phyloP scores from a whole-genome alignment of 345 rosid species.

The Eucalyptus brandiana region DNA sequence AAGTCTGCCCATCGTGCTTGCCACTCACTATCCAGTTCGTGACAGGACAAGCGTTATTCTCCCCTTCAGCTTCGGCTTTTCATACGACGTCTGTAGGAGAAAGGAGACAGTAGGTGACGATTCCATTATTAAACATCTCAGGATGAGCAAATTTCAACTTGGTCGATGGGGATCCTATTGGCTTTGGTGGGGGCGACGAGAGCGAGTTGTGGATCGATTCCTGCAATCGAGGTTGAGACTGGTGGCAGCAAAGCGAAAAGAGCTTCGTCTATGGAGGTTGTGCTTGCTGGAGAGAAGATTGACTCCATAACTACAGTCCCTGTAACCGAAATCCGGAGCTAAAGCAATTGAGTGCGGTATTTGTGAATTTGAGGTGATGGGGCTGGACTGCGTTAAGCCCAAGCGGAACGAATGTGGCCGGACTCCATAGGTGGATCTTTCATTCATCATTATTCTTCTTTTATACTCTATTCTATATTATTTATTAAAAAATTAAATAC shows the following conservation, averaged over 20 bases:
- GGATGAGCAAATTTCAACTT: neutral
- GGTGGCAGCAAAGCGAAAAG: accelerated
- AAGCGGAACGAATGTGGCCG: neutral
- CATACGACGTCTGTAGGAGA: accelerated
- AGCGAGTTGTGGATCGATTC: neutral
- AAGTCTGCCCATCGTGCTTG: neutral
- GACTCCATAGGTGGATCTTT: neutral
- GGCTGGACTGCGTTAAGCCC: neutral
- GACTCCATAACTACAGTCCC: neutral
- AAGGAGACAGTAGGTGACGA: neutral
- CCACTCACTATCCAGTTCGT: neutral
- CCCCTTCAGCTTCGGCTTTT: neutral
- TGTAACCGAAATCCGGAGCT: neutral
- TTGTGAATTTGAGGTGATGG: neutral
- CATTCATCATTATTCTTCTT: neutral
- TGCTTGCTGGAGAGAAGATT: neutral
- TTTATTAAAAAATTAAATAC: too few species aligned
- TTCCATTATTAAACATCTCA: neutral
- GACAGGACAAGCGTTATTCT: neutral
- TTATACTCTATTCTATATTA: neutral
- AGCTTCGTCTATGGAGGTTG: neutral
- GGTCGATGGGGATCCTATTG: neutral
- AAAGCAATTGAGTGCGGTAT: neutral
- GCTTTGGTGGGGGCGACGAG: neutral
- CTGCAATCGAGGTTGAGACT: neutral